Conservation (phyloP, 257 asterid species). For the Eucommia ulmoides region DNA sequence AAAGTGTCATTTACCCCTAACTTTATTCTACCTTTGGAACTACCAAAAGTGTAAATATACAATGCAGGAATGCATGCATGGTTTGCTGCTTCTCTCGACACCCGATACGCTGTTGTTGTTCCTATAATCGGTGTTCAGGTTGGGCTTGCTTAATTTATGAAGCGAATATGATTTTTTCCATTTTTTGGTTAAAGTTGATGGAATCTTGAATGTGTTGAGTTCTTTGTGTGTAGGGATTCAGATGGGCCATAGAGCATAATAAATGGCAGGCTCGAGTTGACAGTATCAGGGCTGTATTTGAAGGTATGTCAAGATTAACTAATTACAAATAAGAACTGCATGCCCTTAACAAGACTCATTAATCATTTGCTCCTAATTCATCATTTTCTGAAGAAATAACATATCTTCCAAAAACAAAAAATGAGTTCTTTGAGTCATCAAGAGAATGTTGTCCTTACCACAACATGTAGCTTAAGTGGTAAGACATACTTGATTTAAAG, state of each 20-base stretch:
- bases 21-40: too few relatives aligned
- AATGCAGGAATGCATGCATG: slow-evolving; percentile 95
- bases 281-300: slow-evolving; percentile 78
- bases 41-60: too few relatives aligned
- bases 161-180: background rate
- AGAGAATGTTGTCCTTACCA: too few relatives aligned
- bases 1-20: too few relatives aligned
- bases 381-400: background rate
- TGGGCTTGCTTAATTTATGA: background rate
- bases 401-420: too few relatives aligned
- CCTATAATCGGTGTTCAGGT: slow-evolving; percentile 96
- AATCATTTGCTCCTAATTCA: background rate
- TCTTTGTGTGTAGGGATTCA: slow-evolving; percentile 46
- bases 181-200: background rate
- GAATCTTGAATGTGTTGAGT: slow-evolving; percentile 5
- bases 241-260: slow-evolving; percentile 89
- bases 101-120: slow-evolving; percentile 77
- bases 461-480: too few relatives aligned
- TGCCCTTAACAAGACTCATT: background rate
- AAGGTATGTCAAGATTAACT: slow-evolving; percentile 30
- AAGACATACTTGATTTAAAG: too few relatives aligned
- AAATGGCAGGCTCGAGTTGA: slow-evolving; percentile 85
- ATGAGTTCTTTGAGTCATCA: too few relatives aligned
- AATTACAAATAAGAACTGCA: background rate
- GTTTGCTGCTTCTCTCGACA: slow-evolving; percentile 80